Evolutionary conservation across 306 rosid genomes (phyloP), one percentile per base, ranked within the genome.

Genomic region (Sechiopsis laciniata): DNA sequence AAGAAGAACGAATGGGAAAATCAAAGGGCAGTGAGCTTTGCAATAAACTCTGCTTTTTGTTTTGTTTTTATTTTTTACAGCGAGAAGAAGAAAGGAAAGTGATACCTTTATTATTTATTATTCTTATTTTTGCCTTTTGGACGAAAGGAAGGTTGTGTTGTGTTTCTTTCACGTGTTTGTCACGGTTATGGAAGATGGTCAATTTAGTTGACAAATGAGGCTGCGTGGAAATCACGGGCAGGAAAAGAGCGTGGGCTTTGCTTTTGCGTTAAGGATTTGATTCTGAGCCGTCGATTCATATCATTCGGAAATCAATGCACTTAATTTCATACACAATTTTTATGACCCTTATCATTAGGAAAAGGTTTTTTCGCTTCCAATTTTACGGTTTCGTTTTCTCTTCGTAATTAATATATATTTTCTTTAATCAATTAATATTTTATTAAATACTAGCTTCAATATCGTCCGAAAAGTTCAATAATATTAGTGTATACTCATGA

Each of bases 231-330:
- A 4, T 1, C 29, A 65, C 71, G 71, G 40, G 26, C 26, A 35
- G 16, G 15, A 40, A 40, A 40, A 65, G 26, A 8, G 71, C 15
- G 53, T 65, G 29, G 24, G 53, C 1, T 40, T 65, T 42, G 16
- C 71, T 65, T 65, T 65, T 10, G 46, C 10, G 21, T 16, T 65
- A 42, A 65, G 51, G 53, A 37, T 37, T 35, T 37, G 52, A 40
- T 65, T 65, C 52, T 65, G 71, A 35, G 71, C 71, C 71, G 53
- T 65, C 71, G 71, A 65, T 65, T 65, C 16, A 0, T 24, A 65
- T 42, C 8, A 64, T 64, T 37, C 0, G 69, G 21, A 37, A 37
- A 64, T 64, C 51, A 40, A 64, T 64, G 71, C 24, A n/a, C 51
- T 7, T 40, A n/a, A 40, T 64, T 64, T 24, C n/a, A 12, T 7